Base-by-base conservation (phyloP, 495 filamentous ascomycete genomes). In the Pyronema omphalodes region DNA sequence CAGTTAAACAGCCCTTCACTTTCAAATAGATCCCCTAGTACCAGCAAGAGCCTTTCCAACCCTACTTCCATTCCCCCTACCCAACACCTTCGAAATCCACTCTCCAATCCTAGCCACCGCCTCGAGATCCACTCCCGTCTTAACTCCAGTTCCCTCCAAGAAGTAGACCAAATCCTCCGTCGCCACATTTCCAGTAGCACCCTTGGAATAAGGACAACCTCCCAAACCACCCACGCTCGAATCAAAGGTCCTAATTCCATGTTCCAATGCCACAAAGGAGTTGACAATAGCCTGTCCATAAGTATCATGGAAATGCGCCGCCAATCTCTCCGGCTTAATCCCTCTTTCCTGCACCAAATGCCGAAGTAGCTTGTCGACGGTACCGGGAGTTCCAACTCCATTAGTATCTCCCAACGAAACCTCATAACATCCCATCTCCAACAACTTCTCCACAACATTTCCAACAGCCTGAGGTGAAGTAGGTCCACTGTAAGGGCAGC, bases 361-460 rank as follows among this genome's bases (percentile, higher is more conserved):
- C 41, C 58, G 55, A 29, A 64, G 23, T 11, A 64, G 37, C 1
- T 37, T 52, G 8, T 51, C 57, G 6, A 64, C 58, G 0, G 60
- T 63, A 2, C 82, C 73, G 0, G 87, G 85, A 0, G 91, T 96
- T 6, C 93, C 91, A 84, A 94, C 94, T 7, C 91, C 91, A 0
- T 91, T 96, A 0, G 91, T 98, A 61, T 98, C 91, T 0, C 86
- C 91, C 4, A 98, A 77, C 7, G 83, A 83, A 40, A 98, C 88
- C 69, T 95, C 87, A 61, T 95, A 88, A 3, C 84, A 89, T 15
- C 91, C 91, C 86, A 94, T 94, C 63, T 94, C 87, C 7, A 98
- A 75, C 34, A 95, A 69, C 14, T 74, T 75, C 0, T 83, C 80
- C 0, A 88, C 85, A 7, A 96, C 84, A 44, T 86, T 79, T 5